A percentile compares a stretch with the other conserved stretches of the same genome.
phyloP scores from a whole-genome alignment of 2,329 filamentous ascomycete genomes.

The Huntiella decipiens region DNA sequence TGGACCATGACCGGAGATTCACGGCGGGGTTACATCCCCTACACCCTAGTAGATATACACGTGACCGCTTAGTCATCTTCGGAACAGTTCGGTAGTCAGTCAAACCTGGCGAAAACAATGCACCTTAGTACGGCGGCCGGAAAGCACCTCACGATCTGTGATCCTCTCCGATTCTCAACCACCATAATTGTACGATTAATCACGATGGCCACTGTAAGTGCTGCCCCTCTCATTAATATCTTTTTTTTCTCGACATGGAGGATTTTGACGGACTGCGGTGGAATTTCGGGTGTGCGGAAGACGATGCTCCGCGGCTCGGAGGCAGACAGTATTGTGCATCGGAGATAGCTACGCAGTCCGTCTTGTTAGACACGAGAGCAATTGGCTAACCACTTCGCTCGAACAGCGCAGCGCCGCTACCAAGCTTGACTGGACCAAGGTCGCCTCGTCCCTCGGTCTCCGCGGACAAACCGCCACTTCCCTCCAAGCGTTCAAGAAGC shows the following conservation, averaged over 20 bases:
- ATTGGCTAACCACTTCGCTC: conserved; percentile 9
- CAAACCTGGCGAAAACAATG: conserved; percentile 11
- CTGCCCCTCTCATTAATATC: not conserved
- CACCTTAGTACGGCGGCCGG: conserved; percentile 7
- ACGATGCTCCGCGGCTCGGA: not conserved
- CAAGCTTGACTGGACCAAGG: conserved; percentile 98
- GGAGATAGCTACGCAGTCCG: not conserved
- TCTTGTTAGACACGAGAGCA: too few species aligned
- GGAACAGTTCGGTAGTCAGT: conserved; percentile 10
- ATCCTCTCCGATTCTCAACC: conserved; percentile 29
- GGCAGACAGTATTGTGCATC: not conserved
- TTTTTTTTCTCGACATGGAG: not conserved
- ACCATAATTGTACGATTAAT: conserved; percentile 22
- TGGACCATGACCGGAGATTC: too few species aligned
- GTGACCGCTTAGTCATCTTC: conserved; percentile 11
- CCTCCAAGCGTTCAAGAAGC: conserved; percentile 96
- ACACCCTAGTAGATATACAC: not conserved
- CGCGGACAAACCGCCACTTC: conserved; percentile 83
- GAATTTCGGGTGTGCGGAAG: not conserved
- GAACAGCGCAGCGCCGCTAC: conserved; percentile 85
- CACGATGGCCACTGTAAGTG: conserved; percentile 54
- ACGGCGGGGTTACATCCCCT: not conserved
- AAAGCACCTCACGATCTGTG: conserved; percentile 15
- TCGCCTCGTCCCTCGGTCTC: conserved; percentile 85
- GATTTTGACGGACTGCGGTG: not conserved